phyloP scores from a whole-genome alignment of 2,329 filamentous ascomycete species.

The Paracamarosporium sp. region DNA sequence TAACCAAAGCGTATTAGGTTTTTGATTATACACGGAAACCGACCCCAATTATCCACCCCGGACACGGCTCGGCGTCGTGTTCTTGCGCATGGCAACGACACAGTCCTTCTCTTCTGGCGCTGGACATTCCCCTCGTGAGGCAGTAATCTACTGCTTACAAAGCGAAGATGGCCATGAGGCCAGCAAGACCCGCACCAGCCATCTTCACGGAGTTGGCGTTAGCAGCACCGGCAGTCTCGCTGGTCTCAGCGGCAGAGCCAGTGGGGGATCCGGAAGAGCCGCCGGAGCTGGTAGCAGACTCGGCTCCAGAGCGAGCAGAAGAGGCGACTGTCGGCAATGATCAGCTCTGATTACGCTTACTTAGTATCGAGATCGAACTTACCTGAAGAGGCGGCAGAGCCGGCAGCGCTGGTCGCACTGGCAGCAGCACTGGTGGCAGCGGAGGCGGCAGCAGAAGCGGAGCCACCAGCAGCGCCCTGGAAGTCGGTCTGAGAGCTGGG shows the following conservation, averaged over 20 bases:
- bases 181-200: slow-evolving; percentile 43
- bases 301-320: slow-evolving; percentile 12
- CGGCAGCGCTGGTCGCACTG: slow-evolving; percentile 23
- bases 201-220: slow-evolving; percentile 36
- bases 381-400: slow-evolving; percentile 13
- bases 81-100: slow-evolving; percentile 2
- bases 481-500: slow-evolving; percentile 46
- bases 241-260: slow-evolving; percentile 24
- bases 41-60: slow-evolving; percentile 11
- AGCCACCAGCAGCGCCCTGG: slow-evolving; percentile 6
- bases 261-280: slow-evolving; percentile 31
- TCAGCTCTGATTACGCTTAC: slow-evolving; percentile 11
- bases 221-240: slow-evolving; percentile 35
- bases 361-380: background rate
- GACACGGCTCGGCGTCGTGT: slow-evolving; percentile 12
- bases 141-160: slow-evolving; percentile 29
- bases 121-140: background rate
- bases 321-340: slow-evolving; percentile 13
- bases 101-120: background rate
- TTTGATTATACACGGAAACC: slow-evolving; percentile 8
- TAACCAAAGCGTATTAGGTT: slow-evolving; percentile 3
- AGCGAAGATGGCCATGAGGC: slow-evolving; percentile 47
- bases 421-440: slow-evolving; percentile 22
- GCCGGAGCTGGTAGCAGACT: slow-evolving; percentile 25
- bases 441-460: slow-evolving; percentile 23